phyloP scores from a whole-genome alignment of 805 yeast genomes.

The Candida incommunis region DNA sequence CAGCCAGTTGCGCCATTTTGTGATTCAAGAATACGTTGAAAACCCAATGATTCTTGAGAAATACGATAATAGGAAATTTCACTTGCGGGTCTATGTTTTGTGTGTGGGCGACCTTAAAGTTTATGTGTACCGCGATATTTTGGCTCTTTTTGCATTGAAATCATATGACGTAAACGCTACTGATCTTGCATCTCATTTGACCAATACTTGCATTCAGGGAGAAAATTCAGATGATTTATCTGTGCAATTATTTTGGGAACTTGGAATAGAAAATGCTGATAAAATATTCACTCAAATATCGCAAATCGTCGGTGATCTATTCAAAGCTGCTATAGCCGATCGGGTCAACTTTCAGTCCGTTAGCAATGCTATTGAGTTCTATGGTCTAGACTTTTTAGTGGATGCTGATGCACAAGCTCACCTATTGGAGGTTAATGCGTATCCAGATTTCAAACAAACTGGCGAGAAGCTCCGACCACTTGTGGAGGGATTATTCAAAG shows the following conservation, averaged over 20 bases:
- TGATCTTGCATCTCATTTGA: slow-evolving; percentile 62
- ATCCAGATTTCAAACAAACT: slow-evolving; percentile 94
- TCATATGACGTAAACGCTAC: slow-evolving; percentile 28
- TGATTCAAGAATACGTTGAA: slow-evolving; percentile 68
- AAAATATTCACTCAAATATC: slow-evolving; percentile 42
- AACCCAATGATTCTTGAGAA: slow-evolving; percentile 52
- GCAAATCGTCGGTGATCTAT: slow-evolving; percentile 51
- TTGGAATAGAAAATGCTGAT: slow-evolving; percentile 31
- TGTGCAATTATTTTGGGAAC: slow-evolving; percentile 53
- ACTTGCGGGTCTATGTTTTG: slow-evolving; percentile 72
- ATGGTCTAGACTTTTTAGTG: slow-evolving; percentile 80
- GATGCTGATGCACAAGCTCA: slow-evolving; percentile 37
- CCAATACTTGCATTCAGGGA: slow-evolving; percentile 85
- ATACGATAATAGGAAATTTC: slow-evolving; percentile 66
- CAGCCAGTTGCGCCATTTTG: slow-evolving; percentile 80
- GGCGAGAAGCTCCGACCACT: slow-evolving; percentile 58
- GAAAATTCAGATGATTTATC: slow-evolving; percentile 22
- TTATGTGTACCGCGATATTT: slow-evolving; percentile 64
- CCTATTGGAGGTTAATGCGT: slow-evolving; percentile 78
- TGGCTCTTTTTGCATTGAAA: slow-evolving; percentile 64
- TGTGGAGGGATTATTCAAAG: slow-evolving; percentile 53
- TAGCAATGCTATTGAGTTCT: slow-evolving; percentile 69
- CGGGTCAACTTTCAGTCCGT: slow-evolving; percentile 76
- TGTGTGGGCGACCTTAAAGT: slow-evolving; percentile 64
- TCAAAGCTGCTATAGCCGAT: slow-evolving; percentile 75